Base-by-base conservation (phyloP, 306 rosid species). In the Castanospermum australe region DNA sequence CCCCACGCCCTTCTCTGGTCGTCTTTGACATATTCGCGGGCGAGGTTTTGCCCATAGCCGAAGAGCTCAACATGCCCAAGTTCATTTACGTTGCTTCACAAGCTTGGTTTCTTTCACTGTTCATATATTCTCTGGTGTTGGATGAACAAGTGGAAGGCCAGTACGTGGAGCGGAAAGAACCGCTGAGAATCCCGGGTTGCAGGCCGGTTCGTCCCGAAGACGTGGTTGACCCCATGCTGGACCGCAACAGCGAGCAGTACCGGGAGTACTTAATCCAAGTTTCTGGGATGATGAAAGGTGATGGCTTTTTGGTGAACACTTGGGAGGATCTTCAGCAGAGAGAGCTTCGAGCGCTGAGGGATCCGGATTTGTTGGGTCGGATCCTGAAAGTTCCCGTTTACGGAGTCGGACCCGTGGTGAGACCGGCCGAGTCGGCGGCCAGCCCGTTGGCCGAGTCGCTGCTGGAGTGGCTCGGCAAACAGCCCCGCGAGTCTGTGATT, bases 281-380 rank as follows among this genome's bases (percentile, higher is more conserved):
- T 2, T 0, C 0, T 1, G 77, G 71, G 71, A 28, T 70, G 0
- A 38, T 41, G 0, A 32, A 15, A 30, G 14, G 48, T 7, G 84
- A 81, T 42, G 90, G 84, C 32, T 25, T 87, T 36, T 84, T 84
- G 80, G 1, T 84, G 6, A 87, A 87, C 59, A 81, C 61, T 4
- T 87, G 88, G 90, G 72, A 78, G 17, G 86, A 87, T 4, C 44
- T 81, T 8, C 39, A 84, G 35, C 50, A 57, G 12, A 10, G 20
- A 20, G 64, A 56, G 8, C 59, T 87, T 1, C 45, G 39, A 3
- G 78, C 83, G 0, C 36, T 87, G 0, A 68, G 75, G 10, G 81
- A 79, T 2, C 73, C 60, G 17, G 21, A 35, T 0, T 38, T 67
- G n/a, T 11, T 73, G 17, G 83, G 77, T 6, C 3, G 73, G 50